Evolutionary conservation across 176 grass and related monocot species (phyloP), one percentile per base, ranked within the genome.

Genomic region (Triticum timopheevii): DNA sequence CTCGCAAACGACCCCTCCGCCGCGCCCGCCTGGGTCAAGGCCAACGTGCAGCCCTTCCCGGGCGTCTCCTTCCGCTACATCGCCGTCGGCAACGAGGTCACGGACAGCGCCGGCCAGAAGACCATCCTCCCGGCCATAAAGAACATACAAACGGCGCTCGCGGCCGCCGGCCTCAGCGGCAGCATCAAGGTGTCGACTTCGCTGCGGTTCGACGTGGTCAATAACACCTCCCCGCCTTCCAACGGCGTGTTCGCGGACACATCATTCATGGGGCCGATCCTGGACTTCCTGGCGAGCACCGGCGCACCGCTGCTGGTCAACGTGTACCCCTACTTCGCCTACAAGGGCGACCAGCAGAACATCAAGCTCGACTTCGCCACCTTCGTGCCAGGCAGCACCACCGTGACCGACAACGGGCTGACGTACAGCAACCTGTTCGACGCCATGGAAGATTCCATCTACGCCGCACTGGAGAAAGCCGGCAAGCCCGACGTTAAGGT

Each of bases 281-380:
- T 65, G 5, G 52, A 84, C 17, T 93, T 77, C 87, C 49, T 98
- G 0, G 86, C 31, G 3, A 36, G 11, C 39, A 95, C 61, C 0
- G 83, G 90, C 35, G 85, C 93, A 2, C 95, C 95, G 10, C 83
- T 98, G 4, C 86, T 98, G 23, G 83, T 78, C 20, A 98, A 95
- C 84, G 82, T 95, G 28, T 98, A 95, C 81, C 90, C 95, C 0
- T 98, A 98, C 88, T 91, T 98, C 86, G 82, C 83, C 13, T 93
- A 93, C 79, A 77, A 4, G 0, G n/a, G 58, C 17, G 61, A 79
- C 56, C 23, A 5, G 2, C 25, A 3, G 0, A 2, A 61, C 23
- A 87, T 93, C 70, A 15, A 59, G 6, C 52, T 92, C 11, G 7
- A 68, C 38, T 95, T 86, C 38, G 89, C 93, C 2, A 76, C 92